Evolutionary conservation across 169 alveolate genomes (phyloP).

Genomic region (Plasmodium gonderi): DNA sequence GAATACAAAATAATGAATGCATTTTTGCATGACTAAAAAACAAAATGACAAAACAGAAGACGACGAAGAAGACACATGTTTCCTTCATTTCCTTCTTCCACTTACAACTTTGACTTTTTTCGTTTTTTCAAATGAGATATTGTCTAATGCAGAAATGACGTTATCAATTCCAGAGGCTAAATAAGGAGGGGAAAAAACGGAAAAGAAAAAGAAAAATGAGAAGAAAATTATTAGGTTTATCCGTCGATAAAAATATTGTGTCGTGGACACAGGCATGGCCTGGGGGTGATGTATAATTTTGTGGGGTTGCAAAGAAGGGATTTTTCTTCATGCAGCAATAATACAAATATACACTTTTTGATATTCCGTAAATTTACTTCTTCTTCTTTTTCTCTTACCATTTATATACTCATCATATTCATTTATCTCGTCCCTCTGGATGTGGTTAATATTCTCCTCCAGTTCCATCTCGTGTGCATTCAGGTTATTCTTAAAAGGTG

Average conservation of each 20-base stretch:
- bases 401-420: conserved; percentile 56
- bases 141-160: conserved; percentile 40
- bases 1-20: background rate
- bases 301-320: background rate
- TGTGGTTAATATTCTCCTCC: conserved; percentile 67
- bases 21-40: background rate
- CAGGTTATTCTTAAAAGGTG: conserved; percentile 24
- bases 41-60: background rate
- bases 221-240: background rate
- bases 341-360: background rate
- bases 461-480: conserved; percentile 69
- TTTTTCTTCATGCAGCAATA: background rate
- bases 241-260: too few relatives aligned
- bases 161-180: conserved; percentile 74
- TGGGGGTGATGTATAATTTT: too few relatives aligned
- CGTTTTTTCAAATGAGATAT: conserved; percentile 68
- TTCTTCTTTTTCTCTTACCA: conserved; percentile 19
- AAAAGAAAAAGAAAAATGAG: background rate
- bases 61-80: background rate
- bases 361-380: background rate
- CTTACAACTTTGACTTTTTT: conserved; percentile 72
- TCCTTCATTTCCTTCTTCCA: background rate
- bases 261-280: too few relatives aligned
- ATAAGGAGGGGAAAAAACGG: background rate
- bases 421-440: conserved; percentile 19